These are phyloP conservation scores for Petunia axillaris DNA, from an alignment of 257 asterid genomes.

Conservation along the genomic window DNA sequence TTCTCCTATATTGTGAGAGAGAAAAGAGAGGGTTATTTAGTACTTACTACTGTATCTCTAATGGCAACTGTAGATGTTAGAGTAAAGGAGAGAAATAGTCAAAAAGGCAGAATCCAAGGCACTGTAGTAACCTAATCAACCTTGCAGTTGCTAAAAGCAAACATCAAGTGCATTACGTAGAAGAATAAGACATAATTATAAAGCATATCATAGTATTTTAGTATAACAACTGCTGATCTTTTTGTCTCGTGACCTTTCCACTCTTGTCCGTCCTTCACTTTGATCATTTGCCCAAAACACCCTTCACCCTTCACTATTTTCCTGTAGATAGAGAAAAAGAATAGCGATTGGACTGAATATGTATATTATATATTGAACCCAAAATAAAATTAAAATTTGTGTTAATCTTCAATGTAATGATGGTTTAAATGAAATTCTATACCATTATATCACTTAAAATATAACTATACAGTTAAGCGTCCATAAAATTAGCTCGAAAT, in stretches of 20 bases:
- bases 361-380: too few species aligned
- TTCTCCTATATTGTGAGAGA: background rate
- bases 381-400: too few species aligned
- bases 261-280: background rate
- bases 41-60: background rate
- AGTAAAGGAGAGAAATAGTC: constrained; percentile 22
- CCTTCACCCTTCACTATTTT: constrained; percentile 1
- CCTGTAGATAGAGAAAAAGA: background rate
- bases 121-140: constrained; percentile 26
- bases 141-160: background rate
- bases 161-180: background rate
- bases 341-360: too few species aligned
- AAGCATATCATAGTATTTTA: background rate
- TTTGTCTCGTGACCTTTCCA: constrained; percentile 20
- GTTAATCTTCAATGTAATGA: too few species aligned
- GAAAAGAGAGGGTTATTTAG: background rate
- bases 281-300: constrained; percentile 19
- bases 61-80: constrained; percentile 20
- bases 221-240: background rate
- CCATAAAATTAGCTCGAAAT: too few species aligned
- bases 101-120: constrained; percentile 27
- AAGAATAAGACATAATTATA: background rate
- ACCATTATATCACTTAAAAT: too few species aligned
- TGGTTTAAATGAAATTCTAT: too few species aligned
- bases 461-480: too few species aligned